phyloP scores from a whole-genome alignment of 495 filamentous ascomycete species.

The Sphaerosporella brunnea region DNA sequence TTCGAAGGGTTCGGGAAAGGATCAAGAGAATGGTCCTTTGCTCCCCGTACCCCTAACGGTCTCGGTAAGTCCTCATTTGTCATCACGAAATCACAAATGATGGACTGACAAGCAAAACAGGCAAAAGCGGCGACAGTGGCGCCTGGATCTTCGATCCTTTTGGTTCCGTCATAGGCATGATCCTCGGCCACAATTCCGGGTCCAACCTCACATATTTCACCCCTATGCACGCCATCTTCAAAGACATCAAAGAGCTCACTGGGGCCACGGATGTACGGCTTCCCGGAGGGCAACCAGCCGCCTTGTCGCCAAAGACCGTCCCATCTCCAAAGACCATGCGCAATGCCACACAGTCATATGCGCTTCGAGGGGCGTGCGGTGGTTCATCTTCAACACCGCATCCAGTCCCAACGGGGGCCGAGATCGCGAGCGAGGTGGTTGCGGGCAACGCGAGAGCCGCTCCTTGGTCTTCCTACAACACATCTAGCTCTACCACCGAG shows the following conservation, averaged over 20 bases:
- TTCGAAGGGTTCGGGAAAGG: neutral
- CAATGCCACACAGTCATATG: too few species aligned
- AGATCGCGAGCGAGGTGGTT: too few species aligned
- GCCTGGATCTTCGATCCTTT: constrained; percentile 6
- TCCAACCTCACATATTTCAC: constrained; percentile 3
- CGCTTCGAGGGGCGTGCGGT: too few species aligned
- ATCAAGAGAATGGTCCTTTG: constrained; percentile 4
- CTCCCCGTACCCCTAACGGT: neutral
- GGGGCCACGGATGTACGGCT: too few species aligned
- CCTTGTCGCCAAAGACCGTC: too few species aligned
- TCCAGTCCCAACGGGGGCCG: too few species aligned
- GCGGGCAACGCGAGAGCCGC: too few species aligned
- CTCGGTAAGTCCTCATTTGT: neutral
- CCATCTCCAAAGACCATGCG: too few species aligned
- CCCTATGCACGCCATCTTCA: neutral
- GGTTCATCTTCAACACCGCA: too few species aligned
- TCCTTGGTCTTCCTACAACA: too few species aligned
- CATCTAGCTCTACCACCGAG: too few species aligned
- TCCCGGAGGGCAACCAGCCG: too few species aligned
- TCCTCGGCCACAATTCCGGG: neutral
- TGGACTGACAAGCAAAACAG: neutral
- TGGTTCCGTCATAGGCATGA: constrained; percentile 7
- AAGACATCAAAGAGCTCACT: constrained; percentile 1
- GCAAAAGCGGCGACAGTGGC: neutral
- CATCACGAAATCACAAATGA: neutral